Conservation (phyloP, 2,329 filamentous ascomycete genomes). For the Ampelomyces quisqualis region DNA sequence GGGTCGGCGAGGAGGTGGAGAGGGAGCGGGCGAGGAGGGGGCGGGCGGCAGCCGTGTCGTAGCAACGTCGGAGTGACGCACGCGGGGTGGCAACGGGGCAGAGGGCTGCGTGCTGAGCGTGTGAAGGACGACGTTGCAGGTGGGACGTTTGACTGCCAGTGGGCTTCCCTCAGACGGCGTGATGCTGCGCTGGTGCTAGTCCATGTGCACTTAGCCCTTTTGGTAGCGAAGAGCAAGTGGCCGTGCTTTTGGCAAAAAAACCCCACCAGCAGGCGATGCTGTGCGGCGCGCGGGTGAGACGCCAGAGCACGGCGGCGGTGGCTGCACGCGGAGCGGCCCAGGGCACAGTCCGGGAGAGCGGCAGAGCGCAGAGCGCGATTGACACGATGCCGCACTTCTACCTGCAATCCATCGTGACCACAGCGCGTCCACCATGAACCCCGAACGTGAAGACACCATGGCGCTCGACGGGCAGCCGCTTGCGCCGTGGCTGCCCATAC, state of each 20-base stretch:
- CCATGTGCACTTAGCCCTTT: constrained; percentile 19
- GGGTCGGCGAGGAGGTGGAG: constrained; percentile 25
- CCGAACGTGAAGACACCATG: constrained; percentile 9
- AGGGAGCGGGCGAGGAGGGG: constrained; percentile 25
- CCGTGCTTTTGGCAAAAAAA: constrained; percentile 12
- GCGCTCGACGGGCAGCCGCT: constrained; percentile 9
- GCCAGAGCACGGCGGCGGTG: constrained; percentile 5
- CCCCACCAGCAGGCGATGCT: constrained; percentile 7
- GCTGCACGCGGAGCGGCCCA: constrained; percentile 1
- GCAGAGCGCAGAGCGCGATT: background rate
- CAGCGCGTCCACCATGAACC: constrained; percentile 12
- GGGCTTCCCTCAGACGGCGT: constrained; percentile 22
- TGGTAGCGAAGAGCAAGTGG: constrained; percentile 12
- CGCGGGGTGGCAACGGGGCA: constrained; percentile 3
- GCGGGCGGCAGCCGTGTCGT: constrained; percentile 23
- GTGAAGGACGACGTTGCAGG: constrained; percentile 18
- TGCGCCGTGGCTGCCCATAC: constrained; percentile 54
- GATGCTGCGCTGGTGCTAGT: constrained; percentile 16
- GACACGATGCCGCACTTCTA: background rate
- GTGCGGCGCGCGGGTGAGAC: too few species aligned
- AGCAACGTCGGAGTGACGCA: constrained; percentile 21
- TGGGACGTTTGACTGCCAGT: constrained; percentile 22
- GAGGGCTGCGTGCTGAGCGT: constrained; percentile 8
- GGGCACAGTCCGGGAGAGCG: too few species aligned
- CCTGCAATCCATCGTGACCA: background rate